A percentile compares a stretch with the other conserved stretches of the same genome.
Conservation (phyloP, 208 protist species). For the Leishmania tarentolae region DNA sequence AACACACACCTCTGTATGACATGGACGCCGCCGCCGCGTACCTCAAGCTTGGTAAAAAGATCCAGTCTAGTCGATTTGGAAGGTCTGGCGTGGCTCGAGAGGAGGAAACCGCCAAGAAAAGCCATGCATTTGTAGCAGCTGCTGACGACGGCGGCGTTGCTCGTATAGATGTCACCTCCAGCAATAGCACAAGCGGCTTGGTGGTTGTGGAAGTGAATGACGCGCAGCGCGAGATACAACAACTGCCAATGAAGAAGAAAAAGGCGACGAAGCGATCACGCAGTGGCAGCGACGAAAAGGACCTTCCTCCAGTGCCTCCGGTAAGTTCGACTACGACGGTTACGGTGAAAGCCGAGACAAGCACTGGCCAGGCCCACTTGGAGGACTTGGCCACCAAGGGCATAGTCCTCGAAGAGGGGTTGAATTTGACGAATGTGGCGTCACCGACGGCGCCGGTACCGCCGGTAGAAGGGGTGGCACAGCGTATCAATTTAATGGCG, state of each 20-base stretch:
- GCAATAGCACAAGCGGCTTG: neutral
- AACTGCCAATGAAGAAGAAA: constrained; percentile 34
- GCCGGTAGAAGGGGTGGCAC: constrained; percentile 19
- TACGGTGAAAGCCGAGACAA: neutral
- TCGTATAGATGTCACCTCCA: neutral
- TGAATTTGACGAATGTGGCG: constrained; percentile 19
- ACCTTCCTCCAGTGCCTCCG: neutral
- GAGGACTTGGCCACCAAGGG: neutral
- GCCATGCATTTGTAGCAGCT: neutral
- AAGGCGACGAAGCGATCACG: constrained; percentile 12
- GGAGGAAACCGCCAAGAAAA: neutral
- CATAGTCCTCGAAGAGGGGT: neutral
- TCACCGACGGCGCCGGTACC: constrained; percentile 21
- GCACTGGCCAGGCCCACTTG: neutral
- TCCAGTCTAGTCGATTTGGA: constrained; percentile 25
- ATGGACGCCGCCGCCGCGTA: constrained; percentile 26
- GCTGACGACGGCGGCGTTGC: neutral
- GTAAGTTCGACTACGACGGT: neutral
- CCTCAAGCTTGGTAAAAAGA: constrained; percentile 9
- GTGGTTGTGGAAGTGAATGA: constrained; percentile 19
- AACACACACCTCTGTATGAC: neutral
- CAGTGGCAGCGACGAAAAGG: constrained; percentile 17
- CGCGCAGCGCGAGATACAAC: constrained; percentile 8
- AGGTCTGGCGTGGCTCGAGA: constrained; percentile 20
- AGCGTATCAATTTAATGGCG: constrained; percentile 51